Evolutionary conservation across 2,329 filamentous ascomycete genomes (phyloP), one percentile per base, ranked within the genome.

Genomic region (Diaporthe sp.): DNA sequence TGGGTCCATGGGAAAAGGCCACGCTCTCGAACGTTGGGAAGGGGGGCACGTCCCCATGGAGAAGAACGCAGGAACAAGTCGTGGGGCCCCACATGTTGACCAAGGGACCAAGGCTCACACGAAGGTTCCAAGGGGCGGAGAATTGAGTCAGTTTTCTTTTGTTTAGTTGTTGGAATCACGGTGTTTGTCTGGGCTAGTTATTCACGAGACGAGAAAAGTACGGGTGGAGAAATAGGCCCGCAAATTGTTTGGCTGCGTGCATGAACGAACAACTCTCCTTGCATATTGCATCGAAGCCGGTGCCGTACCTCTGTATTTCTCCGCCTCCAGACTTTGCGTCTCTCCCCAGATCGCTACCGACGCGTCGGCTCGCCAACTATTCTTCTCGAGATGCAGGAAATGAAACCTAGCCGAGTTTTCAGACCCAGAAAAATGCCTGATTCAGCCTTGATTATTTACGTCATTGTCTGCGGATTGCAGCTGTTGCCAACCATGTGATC

Each of bases 401-500:
- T 66, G 63, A 66, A 66, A 66, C 63, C 0, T 22, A 50, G 17
- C 12, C 15, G 5, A 19, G 12, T 61, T 4, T 2, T 27, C 12
- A 66, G 63, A 51, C 44, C 63, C 44, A 51, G 32, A 51, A 37
- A 66, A 37, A 37, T 37, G 32, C 63, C 63, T 51, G 63, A 51
- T 66, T 66, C 63, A 66, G 63, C 22, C 15, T 17, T 39, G 2
- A 12, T 51, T 4, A 12, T 37, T 35, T 51, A 66, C 63, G 63
- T 66, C 63, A 66, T 39, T 51, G 44, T 66, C 63, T 19, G 44
- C 61, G 61, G 61, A 66, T 37, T 39, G 63, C 44, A 66, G 50
- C 25, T 12, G 63, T 39, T 51, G 30, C 22, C 30, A 17, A 25
- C 30, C 63, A 66, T 66, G 63, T 66, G 63, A 66, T 32, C 15